Conservation (phyloP, 2,329 filamentous ascomycete genomes). For the Sclerotinia sclerotiorum region DNA sequence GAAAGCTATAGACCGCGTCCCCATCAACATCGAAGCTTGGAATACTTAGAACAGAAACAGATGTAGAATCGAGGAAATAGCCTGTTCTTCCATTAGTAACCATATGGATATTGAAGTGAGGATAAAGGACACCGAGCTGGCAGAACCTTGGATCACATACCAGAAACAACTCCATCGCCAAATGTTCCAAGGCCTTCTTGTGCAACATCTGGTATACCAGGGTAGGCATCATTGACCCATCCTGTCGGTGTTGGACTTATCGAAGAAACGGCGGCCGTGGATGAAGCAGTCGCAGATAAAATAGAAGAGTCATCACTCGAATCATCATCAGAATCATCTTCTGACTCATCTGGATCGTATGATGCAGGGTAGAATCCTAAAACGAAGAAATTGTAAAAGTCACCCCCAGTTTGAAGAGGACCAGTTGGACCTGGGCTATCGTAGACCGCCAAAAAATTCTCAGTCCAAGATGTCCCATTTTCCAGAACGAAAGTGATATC, state of each 20-base stretch:
- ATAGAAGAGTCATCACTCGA: background rate
- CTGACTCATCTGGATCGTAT: conserved; percentile 23
- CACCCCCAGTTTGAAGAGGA: conserved; percentile 34
- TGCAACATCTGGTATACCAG: conserved; percentile 26
- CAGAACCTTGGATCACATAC: background rate
- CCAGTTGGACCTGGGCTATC: conserved; percentile 35
- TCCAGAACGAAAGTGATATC: conserved; percentile 42
- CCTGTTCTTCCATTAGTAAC: conserved; percentile 21
- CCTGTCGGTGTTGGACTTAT: conserved; percentile 1
- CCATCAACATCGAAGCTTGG: conserved; percentile 42
- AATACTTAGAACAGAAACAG: conserved; percentile 44
- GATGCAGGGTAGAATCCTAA: conserved; percentile 32
- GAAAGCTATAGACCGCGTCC: conserved; percentile 39
- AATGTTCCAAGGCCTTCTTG: conserved; percentile 31
- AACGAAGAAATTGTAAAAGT: conserved; percentile 38
- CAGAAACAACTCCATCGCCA: conserved; percentile 30
- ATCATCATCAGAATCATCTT: conserved; percentile 14
- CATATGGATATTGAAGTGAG: no score
- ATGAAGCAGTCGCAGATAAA: conserved; percentile 1
- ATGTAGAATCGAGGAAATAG: conserved; percentile 33
- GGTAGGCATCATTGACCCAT: conserved; percentile 29
- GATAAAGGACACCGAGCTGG: background rate
- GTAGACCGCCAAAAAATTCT: conserved; percentile 40
- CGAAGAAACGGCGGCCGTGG: background rate
- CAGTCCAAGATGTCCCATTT: conserved; percentile 42